These are phyloP conservation scores for Flaveria sonorensis DNA, from an alignment of 129 eudicot genomes.

Conservation along the genomic window DNA sequence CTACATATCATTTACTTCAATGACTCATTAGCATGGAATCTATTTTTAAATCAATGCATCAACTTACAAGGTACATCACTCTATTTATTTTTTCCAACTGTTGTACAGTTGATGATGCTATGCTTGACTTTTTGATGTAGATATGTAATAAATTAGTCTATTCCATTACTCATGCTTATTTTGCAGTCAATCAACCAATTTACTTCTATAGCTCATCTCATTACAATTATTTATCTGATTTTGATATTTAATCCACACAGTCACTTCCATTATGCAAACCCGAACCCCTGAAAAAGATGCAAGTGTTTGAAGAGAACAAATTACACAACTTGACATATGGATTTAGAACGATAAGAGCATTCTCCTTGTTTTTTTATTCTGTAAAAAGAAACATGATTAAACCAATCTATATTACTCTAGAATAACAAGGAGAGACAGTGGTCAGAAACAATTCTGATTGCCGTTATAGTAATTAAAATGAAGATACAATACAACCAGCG, in stretches of 20 bases:
- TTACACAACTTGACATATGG: not conserved
- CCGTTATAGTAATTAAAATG: not conserved
- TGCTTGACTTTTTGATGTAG: not conserved
- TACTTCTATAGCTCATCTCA: not conserved
- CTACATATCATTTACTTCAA: conserved; percentile 4
- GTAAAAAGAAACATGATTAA: not conserved
- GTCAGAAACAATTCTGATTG: not conserved
- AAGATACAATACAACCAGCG: not conserved
- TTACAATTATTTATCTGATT: not conserved
- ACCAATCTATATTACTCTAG: not conserved
- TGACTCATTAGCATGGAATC: conserved; percentile 7
- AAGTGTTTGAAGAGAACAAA: not conserved
- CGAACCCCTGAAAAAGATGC: not conserved
- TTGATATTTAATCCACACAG: not conserved
- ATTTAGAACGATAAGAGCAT: not conserved
- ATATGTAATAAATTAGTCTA: not conserved
- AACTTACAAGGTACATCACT: not conserved
- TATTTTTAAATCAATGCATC: not conserved
- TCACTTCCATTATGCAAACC: not conserved
- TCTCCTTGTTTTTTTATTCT: not conserved
- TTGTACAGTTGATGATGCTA: not conserved
- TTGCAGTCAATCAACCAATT: not conserved
- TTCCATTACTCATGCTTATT: not conserved
- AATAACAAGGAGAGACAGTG: not conserved
- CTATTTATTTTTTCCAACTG: not conserved